phyloP scores from a whole-genome alignment of 1,139 yeast species.

The Geotrichum siamense region DNA sequence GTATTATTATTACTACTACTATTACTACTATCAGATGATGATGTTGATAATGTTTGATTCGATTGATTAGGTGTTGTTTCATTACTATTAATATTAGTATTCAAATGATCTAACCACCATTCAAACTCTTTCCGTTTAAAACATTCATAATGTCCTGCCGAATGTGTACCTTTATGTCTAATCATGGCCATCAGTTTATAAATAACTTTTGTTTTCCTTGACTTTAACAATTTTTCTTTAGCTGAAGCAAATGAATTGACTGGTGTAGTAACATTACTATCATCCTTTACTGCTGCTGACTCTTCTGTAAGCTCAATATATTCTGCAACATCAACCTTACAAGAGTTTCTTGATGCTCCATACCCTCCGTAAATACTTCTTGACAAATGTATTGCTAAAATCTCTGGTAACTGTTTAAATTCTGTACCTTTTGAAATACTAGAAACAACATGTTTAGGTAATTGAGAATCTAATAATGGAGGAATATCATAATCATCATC shows the following conservation, averaged over 20 bases:
- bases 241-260: background rate
- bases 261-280: slow-evolving; percentile 7
- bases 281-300: slow-evolving; percentile 28
- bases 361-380: slow-evolving; percentile 73
- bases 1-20: background rate
- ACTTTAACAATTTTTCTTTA: slow-evolving; percentile 8
- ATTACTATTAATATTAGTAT: background rate
- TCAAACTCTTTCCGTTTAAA: slow-evolving; percentile 31
- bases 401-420: slow-evolving; percentile 59
- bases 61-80: background rate
- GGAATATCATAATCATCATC: slow-evolving; percentile 11
- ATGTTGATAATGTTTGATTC: background rate
- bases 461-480: slow-evolving; percentile 24
- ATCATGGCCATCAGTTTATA: slow-evolving; percentile 67
- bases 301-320: slow-evolving; percentile 39
- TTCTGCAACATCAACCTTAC: slow-evolving; percentile 63
- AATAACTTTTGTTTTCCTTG: slow-evolving; percentile 21
- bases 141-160: slow-evolving; percentile 66
- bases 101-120: slow-evolving; percentile 24
- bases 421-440: slow-evolving; percentile 60
- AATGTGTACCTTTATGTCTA: slow-evolving; percentile 82
- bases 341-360: slow-evolving; percentile 64
- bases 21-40: background rate
- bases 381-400: slow-evolving; percentile 71
- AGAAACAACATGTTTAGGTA: slow-evolving; percentile 46